Evolutionary conservation across 805 yeast species (phyloP).

Genomic region (Wickerhamiella australiensis): DNA sequence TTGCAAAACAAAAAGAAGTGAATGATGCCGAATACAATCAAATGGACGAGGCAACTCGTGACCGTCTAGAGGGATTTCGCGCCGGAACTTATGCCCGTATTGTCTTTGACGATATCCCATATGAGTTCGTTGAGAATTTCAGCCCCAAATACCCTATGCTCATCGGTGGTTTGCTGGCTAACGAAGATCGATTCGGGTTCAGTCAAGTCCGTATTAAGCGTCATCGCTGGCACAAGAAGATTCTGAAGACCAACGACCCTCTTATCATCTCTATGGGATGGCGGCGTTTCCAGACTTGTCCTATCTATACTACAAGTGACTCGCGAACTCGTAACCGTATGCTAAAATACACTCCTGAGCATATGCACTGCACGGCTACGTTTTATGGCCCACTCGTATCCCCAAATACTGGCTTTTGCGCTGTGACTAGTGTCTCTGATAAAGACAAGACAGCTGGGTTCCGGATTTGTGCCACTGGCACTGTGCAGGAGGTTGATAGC

Average conservation of each 20-base stretch:
- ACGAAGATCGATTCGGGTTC: conserved; percentile 87
- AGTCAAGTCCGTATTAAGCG: conserved; percentile 89
- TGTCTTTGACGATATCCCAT: conserved; percentile 72
- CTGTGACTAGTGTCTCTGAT: conserved; percentile 77
- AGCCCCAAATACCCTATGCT: conserved; percentile 77
- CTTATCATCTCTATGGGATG: conserved; percentile 87
- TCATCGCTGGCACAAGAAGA: conserved; percentile 98
- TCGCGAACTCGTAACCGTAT: conserved; percentile 95
- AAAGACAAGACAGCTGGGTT: conserved; percentile 78
- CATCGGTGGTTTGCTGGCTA: conserved; percentile 79
- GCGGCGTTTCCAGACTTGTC: conserved; percentile 96
- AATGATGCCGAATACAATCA: conserved; percentile 56
- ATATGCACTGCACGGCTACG: conserved; percentile 88
- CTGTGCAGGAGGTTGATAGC: conserved; percentile 82
- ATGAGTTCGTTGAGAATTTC: conserved; percentile 79
- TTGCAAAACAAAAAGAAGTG: conserved; percentile 91
- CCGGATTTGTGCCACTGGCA: conserved; percentile 93
- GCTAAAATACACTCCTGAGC: conserved; percentile 97
- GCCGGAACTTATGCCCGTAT: conserved; percentile 91
- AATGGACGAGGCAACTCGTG: conserved; percentile 65
- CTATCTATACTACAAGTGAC: conserved; percentile 90
- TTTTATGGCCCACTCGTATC: conserved; percentile 96
- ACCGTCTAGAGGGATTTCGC: conserved; percentile 76
- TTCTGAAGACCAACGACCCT: conserved; percentile 91
- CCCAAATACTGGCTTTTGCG: conserved; percentile 96